phyloP scores from a whole-genome alignment of 768 basidiomycete species.

The Pholiota molesta region DNA sequence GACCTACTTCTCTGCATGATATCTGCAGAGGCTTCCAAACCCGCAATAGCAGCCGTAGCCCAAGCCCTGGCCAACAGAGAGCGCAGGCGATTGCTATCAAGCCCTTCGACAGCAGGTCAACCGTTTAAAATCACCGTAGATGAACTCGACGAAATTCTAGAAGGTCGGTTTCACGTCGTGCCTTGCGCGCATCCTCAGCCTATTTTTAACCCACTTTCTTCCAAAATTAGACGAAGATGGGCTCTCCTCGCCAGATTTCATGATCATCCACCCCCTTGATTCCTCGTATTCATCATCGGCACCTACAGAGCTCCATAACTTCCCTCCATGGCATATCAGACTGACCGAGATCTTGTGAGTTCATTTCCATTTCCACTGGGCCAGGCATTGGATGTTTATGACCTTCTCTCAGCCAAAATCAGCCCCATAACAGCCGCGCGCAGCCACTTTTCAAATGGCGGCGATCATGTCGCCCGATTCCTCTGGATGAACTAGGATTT shows the following conservation, averaged over 20 bases:
- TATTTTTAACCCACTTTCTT: conserved; percentile 1
- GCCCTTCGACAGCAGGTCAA: conserved; percentile 16
- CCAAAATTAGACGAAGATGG: conserved; percentile 46
- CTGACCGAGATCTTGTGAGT: conserved; percentile 76
- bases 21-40: conserved; percentile 64
- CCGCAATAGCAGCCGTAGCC: conserved; percentile 61
- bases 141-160: conserved; percentile 51
- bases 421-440: conserved; percentile 18
- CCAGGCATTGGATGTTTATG: conserved; percentile 10
- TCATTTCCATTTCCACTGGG: neutral
- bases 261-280: conserved; percentile 69
- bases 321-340: conserved; percentile 86
- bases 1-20: conserved; percentile 55
- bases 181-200: neutral
- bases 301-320: conserved; percentile 71
- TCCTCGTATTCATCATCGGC: conserved; percentile 35
- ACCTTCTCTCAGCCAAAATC: conserved; percentile 31
- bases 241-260: conserved; percentile 72
- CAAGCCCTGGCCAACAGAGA: conserved; percentile 43
- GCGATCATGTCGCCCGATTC: conserved; percentile 18
- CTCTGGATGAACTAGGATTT: conserved; percentile 60
- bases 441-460: conserved; percentile 14
- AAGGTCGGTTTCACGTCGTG: conserved; percentile 48
- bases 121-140: conserved; percentile 44
- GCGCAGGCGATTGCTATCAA: conserved; percentile 24